Conservation (phyloP, 225 moss, liverwort and hornwort species). For the Pleurozium schreberi region DNA sequence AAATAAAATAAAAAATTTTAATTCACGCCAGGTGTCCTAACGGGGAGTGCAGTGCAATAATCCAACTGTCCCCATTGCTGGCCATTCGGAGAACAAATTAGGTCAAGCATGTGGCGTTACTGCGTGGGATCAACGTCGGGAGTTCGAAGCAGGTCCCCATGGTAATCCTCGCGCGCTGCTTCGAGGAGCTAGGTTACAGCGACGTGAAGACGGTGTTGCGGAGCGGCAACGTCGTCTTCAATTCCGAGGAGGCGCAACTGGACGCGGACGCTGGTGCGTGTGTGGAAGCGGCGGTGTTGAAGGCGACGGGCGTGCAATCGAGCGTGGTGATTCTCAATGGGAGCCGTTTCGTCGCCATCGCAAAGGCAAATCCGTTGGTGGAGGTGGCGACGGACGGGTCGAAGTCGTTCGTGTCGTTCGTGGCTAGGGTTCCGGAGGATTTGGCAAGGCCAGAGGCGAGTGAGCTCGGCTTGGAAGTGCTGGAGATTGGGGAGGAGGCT, state of each 20-base stretch:
- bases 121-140: slow-evolving; percentile 44
- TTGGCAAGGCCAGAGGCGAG: slow-evolving; percentile 12
- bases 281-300: slow-evolving; percentile 19
- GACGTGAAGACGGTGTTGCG: slow-evolving; percentile 29
- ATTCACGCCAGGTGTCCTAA: too few relatives aligned
- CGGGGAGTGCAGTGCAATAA: too few relatives aligned
- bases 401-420: slow-evolving; percentile 25
- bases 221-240: slow-evolving; percentile 32
- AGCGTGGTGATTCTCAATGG: slow-evolving; percentile 20
- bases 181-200: slow-evolving; percentile 23
- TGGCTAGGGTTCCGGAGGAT: neutral
- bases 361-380: slow-evolving; percentile 15
- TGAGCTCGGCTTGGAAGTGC: slow-evolving; percentile 11
- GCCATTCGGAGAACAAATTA: too few relatives aligned
- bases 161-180: slow-evolving; percentile 17
- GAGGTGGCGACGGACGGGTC: slow-evolving; percentile 26
- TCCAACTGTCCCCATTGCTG: too few relatives aligned
- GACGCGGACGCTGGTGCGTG: neutral
- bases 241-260: neutral
- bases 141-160: slow-evolving; percentile 22
- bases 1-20: too few relatives aligned
- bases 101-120: slow-evolving; percentile 31
- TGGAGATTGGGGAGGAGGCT: slow-evolving; percentile 8
- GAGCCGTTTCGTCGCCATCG: slow-evolving; percentile 13
- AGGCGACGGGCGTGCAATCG: slow-evolving; percentile 26